Conservation (phyloP, 2,329 filamentous ascomycete species). For the Trichophyton simii region DNA sequence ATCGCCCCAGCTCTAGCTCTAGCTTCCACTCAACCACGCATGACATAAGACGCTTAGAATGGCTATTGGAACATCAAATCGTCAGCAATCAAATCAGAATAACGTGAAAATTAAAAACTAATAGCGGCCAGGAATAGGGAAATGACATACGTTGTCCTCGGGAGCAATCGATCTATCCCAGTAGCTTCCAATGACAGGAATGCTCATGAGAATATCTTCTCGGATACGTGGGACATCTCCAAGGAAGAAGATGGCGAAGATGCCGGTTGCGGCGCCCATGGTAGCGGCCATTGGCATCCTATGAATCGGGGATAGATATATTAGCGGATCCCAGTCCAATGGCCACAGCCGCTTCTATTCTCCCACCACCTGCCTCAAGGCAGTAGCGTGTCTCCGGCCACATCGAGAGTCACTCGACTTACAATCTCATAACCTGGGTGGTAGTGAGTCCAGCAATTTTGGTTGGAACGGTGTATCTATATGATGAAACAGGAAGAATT, state of each 20-base stretch:
- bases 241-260: slow-evolving; percentile 53
- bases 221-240: slow-evolving; percentile 50
- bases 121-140: neutral
- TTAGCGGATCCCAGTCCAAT: slow-evolving; percentile 5
- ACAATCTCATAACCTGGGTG: slow-evolving; percentile 33
- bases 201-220: slow-evolving; percentile 49
- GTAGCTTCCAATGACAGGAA: slow-evolving; percentile 46
- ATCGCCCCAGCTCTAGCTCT: neutral
- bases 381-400: neutral
- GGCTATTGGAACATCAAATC: neutral
- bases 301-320: slow-evolving; percentile 6
- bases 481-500: neutral
- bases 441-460: slow-evolving; percentile 41
- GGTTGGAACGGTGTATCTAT: slow-evolving; percentile 38
- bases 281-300: slow-evolving; percentile 38
- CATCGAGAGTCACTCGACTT: slow-evolving; percentile 17
- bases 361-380: neutral
- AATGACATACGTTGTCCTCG: slow-evolving; percentile 46
- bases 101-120: neutral
- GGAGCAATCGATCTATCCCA: slow-evolving; percentile 47
- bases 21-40: neutral
- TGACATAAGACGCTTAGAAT: neutral
- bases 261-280: slow-evolving; percentile 46
- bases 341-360: neutral
- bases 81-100: neutral